Percentiles rank a stretch among this genome's conserved stretches.
These are phyloP conservation scores for Trichoderma sp. DNA, from an alignment of 2,329 filamentous ascomycete genomes.

Conservation along the genomic window DNA sequence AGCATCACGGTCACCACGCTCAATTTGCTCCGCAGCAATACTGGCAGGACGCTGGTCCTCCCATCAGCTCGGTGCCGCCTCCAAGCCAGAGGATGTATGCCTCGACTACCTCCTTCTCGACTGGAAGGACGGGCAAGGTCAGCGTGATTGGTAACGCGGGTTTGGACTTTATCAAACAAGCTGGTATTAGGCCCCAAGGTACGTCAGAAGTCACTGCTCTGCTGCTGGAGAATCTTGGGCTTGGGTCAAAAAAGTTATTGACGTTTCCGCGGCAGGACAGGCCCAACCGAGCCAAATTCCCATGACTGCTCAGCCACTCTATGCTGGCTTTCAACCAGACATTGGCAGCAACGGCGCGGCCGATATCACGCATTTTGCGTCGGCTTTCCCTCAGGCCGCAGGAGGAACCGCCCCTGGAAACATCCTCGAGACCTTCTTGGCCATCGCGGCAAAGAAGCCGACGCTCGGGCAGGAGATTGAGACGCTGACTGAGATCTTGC, in stretches of 20 bases:
- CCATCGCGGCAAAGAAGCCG: constrained; percentile 25
- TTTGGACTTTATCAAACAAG: constrained; percentile 34
- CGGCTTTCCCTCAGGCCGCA: not conserved
- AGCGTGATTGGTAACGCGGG: constrained; percentile 32
- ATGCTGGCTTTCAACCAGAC: not conserved
- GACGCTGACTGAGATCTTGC: not conserved
- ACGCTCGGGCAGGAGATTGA: constrained; percentile 1
- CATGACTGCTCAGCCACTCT: not conserved
- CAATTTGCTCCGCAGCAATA: not conserved
- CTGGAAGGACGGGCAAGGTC: constrained; percentile 23
- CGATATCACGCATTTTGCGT: not conserved
- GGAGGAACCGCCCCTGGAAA: not conserved
- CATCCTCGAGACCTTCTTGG: constrained; percentile 33
- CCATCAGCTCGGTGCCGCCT: constrained; percentile 4
- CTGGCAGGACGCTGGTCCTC: not conserved
- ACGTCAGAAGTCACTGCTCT: not conserved
- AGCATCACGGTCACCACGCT: not conserved
- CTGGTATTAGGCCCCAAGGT: not conserved
- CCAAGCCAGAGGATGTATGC: constrained; percentile 33
- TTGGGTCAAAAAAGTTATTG: not conserved
- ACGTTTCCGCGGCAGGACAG: not conserved
- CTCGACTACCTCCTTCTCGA: not conserved
- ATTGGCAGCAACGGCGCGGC: not conserved
- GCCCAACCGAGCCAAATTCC: not conserved
- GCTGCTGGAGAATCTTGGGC: too few species aligned